Percentiles rank a stretch among this genome's conserved stretches.
Evolutionary conservation across 1,139 yeast genomes (phyloP).

Genomic region (Debaryomyces sp.): DNA sequence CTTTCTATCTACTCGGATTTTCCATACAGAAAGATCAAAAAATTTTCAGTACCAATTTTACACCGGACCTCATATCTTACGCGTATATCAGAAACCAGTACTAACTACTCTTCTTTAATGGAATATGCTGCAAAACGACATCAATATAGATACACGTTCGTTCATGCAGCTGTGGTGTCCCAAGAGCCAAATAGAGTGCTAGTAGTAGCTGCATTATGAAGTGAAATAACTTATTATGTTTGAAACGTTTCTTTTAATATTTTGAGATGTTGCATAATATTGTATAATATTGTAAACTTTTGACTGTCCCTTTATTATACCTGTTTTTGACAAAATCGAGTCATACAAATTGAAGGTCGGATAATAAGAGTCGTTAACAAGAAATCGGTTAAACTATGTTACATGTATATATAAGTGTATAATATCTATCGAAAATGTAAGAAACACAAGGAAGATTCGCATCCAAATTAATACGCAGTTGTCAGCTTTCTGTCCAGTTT

Average conservation of each 20-base stretch:
- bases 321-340: no score
- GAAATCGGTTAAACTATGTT: not conserved
- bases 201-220: not conserved
- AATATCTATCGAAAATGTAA: not conserved
- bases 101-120: not conserved
- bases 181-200: not conserved
- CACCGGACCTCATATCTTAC: not conserved
- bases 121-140: not conserved
- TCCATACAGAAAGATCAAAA: constrained; percentile 6
- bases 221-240: not conserved
- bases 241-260: not conserved
- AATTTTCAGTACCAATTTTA: constrained; percentile 10
- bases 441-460: not conserved
- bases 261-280: not conserved
- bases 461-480: not conserved
- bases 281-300: not conserved
- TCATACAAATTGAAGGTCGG: not conserved
- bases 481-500: not conserved
- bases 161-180: not conserved
- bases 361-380: not conserved
- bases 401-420: not conserved
- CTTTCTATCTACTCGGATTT: not conserved
- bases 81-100: not conserved
- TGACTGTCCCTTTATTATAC: not conserved
- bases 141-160: not conserved